Percentiles rank a stretch among this genome's conserved stretches.
These are phyloP conservation scores for Lizonia empirigonia DNA, from an alignment of 2,329 filamentous ascomycete species.

Conservation along the genomic window DNA sequence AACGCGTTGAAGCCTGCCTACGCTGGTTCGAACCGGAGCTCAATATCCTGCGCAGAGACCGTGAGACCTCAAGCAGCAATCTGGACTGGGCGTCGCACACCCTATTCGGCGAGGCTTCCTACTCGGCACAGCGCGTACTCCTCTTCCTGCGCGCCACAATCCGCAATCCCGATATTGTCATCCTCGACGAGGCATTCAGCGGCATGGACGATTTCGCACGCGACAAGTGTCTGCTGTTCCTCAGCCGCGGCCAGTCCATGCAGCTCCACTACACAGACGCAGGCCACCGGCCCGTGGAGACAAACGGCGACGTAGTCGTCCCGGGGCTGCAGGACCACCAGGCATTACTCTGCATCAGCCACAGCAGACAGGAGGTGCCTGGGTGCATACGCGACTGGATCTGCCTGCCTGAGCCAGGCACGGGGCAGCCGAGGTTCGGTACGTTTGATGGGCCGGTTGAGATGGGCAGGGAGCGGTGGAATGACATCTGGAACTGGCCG, in stretches of 20 bases:
- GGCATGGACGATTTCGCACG: slow-evolving; percentile 64
- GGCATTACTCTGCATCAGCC: slow-evolving; percentile 89
- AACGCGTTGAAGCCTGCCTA: slow-evolving; percentile 71
- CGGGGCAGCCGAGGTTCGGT: slow-evolving; percentile 68
- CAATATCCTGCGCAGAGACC: slow-evolving; percentile 55
- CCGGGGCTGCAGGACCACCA: slow-evolving; percentile 71
- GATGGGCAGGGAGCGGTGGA: slow-evolving; percentile 64
- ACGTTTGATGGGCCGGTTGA: slow-evolving; percentile 66
- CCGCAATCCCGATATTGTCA: slow-evolving; percentile 54
- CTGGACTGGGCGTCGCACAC: slow-evolving; percentile 69
- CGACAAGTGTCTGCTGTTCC: slow-evolving; percentile 85
- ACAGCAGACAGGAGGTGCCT: slow-evolving; percentile 88
- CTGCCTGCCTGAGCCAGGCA: slow-evolving; percentile 78
- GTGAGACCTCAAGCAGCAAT: slow-evolving; percentile 6
- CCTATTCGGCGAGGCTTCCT: slow-evolving; percentile 75
- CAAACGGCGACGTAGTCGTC: slow-evolving; percentile 59
- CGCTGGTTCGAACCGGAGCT: slow-evolving; percentile 80
- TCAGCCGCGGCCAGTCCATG: slow-evolving; percentile 58
- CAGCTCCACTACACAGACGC: slow-evolving; percentile 42
- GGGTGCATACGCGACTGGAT: slow-evolving; percentile 83
- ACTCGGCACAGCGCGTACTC: slow-evolving; percentile 81
- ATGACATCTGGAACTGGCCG: slow-evolving; percentile 56
- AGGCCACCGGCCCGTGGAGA: slow-evolving; percentile 48
- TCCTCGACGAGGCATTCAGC: slow-evolving; percentile 59
- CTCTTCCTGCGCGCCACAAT: slow-evolving; percentile 70